Base-by-base conservation (phyloP, 176 grass and related monocot species). In the Carex pumila region DNA sequence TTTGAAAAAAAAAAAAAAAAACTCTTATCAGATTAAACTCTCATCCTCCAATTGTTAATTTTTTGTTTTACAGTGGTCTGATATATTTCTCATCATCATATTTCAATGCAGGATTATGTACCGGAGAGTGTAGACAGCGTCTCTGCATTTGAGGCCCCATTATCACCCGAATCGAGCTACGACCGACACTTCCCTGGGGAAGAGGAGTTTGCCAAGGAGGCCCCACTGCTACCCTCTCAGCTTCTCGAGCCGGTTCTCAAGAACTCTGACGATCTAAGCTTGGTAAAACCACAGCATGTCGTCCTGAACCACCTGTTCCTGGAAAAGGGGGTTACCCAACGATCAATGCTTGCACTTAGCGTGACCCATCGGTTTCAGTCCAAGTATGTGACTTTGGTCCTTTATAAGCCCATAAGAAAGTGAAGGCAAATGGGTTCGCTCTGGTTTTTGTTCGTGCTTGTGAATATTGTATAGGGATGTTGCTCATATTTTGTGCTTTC, bases 221-320 rank as follows among this genome's bases (percentile, higher is more conserved):
- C 91, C 1, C 94, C 91, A 5, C 39, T 85, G 1, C 91, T 97
- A 9, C 94, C 94, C 0, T 71, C 91, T 3, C 94, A 97, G 83
- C 86, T 93, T 43, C 78, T 86, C 14, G 71, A 90, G 64, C 85
- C 94, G 15, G 91, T 80, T 47, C 88, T 97, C 2, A 65, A 92
- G 17, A 84, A 50, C 79, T 34, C 80, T 1, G 82, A 86, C 12
- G 74, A 89, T 0, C 83, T 1, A 15, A 54, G 34, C 31, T 53
- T 11, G 58, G 10, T 25, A n/a, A 99, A 89, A 57, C 93, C 97
- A 0, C 85, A 88, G 56, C 97, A 99, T 45, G 91, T 92, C 0
- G 90, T 89, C 30, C 93, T 99, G 3, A 87, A 99, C 87, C 97
- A 99, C 52, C 79, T 99, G 30, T 96, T 92, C 59, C 89, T 99